These are phyloP conservation scores for Melastoma candidum DNA, from an alignment of 441 rosid species.

Conservation along the genomic window DNA sequence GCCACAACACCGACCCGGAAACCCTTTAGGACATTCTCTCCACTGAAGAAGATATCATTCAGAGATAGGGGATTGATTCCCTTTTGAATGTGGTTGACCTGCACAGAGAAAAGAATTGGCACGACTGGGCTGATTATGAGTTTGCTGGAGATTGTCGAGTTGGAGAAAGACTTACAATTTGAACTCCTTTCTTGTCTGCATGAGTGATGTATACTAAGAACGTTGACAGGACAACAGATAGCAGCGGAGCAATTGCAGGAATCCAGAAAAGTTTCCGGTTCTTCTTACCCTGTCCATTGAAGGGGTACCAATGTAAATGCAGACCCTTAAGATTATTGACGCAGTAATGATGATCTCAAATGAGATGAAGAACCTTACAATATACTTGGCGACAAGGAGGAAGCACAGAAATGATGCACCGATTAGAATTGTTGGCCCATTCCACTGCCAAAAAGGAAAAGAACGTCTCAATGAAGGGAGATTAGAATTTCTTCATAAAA, in stretches of 20 bases:
- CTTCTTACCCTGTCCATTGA: constrained; percentile 66
- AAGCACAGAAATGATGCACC: constrained; percentile 61
- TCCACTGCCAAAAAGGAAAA: constrained; percentile 59
- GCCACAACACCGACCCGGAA: constrained; percentile 65
- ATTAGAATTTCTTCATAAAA: not conserved
- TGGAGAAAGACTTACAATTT: constrained; percentile 44
- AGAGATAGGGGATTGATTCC: constrained; percentile 81
- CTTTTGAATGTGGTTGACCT: constrained; percentile 63
- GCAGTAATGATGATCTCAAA: not conserved
- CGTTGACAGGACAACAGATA: constrained; percentile 74
- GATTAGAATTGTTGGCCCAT: constrained; percentile 81
- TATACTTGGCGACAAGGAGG: constrained; percentile 55
- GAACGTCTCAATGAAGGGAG: not conserved
- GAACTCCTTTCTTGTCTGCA: constrained; percentile 82
- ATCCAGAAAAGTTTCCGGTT: constrained; percentile 81
- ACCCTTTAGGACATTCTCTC: constrained; percentile 56
- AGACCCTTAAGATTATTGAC: constrained; percentile 4
- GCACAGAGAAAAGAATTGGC: constrained; percentile 6
- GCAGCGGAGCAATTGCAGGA: constrained; percentile 78
- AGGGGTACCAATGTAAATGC: constrained; percentile 2
- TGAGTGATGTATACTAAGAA: constrained; percentile 77
- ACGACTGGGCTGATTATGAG: too few relatives aligned
- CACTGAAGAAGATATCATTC: constrained; percentile 52
- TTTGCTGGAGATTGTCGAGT: not conserved
- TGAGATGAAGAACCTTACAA: constrained; percentile 39